Evolutionary conservation across 345 rosid genomes (phyloP), one percentile per base, ranked within the genome.

Genomic region (Salix suchowensis): DNA sequence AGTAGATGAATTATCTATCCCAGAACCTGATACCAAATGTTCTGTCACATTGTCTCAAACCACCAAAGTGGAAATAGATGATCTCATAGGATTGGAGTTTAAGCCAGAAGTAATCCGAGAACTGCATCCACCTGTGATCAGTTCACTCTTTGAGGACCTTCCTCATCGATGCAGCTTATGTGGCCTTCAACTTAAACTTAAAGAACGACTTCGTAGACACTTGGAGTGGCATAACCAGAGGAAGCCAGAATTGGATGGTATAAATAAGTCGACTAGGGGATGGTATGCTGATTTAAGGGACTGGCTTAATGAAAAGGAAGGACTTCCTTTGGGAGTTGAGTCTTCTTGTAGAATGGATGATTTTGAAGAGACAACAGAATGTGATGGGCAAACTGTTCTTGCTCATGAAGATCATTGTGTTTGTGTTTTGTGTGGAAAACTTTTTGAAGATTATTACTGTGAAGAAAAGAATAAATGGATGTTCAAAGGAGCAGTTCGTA

Each of bases 371-470:
- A 76, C 55, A n/a, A 74, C 52, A 14, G 88, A 77, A 30, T 60
- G 77, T 54, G 85, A 79, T 74, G 91, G 83, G 74, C 85, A 80
- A 40, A 84, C 86, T 80, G 92, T 90, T 80, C 87, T 85, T 66
- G 95, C 94, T 14, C 95, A 96, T 83, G 99, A 96, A 82, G 83
- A 84, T 76, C 97, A 91, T 71, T 90, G 86, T 82, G 94, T 89
- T 30, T 96, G 99, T 81, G 72, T 93, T 73, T 70, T 96, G 62
- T 96, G 99, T 78, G 99, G 98, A 44, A 92, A 91, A 80, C 76
- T 93, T 69, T 96, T 96, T 87, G 97, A 96, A 79, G 99, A 96
- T 75, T 86, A 82, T 82, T 96, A 86, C 80, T 74, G 87, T 84
- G 86, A 72, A 40, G 90, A 81, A 75, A 86, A 30, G 75, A 83